A percentile compares a stretch with the other conserved stretches of the same genome.
These are phyloP conservation scores for Teratosphaeria nubilosa DNA, from an alignment of 2,329 filamentous ascomycete species.

Conservation along the genomic window DNA sequence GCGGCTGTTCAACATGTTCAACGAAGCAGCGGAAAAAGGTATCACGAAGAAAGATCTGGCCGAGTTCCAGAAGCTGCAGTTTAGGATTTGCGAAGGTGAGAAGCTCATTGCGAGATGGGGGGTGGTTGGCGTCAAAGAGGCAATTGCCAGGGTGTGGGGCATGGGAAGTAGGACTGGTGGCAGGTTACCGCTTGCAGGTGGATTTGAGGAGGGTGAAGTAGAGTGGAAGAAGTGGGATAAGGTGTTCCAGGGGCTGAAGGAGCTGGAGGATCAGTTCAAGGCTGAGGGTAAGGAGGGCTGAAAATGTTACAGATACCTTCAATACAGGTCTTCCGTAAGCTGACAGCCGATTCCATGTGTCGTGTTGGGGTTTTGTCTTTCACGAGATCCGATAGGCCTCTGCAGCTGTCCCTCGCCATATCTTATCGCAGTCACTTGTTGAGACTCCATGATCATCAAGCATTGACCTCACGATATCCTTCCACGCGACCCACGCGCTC, in stretches of 20 bases:
- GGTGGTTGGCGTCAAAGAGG: conserved; percentile 57
- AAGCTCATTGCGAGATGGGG: conserved; percentile 52
- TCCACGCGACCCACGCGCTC: conserved; percentile 67
- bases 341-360: neutral
- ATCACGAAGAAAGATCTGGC: conserved; percentile 32
- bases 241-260: conserved; percentile 34
- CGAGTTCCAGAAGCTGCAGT: conserved; percentile 49
- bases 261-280: conserved; percentile 31
- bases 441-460: conserved; percentile 43
- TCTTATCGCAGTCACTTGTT: conserved; percentile 50
- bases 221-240: conserved; percentile 49
- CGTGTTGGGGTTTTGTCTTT: neutral
- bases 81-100: conserved; percentile 50
- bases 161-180: conserved; percentile 51
- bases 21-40: conserved; percentile 31
- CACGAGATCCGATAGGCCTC: conserved; percentile 50
- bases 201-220: conserved; percentile 46
- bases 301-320: neutral
- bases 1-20: conserved; percentile 44
- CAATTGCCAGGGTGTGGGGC: conserved; percentile 47
- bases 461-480: conserved; percentile 55
- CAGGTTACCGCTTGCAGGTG: conserved; percentile 48
- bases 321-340: neutral
- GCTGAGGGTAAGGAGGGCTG: conserved; percentile 12
- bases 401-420: conserved; percentile 65